A percentile compares a stretch with the other conserved stretches of the same genome.
Evolutionary conservation across 2,329 filamentous ascomycete species (phyloP).

Genomic region (Apiospora saccharicola): DNA sequence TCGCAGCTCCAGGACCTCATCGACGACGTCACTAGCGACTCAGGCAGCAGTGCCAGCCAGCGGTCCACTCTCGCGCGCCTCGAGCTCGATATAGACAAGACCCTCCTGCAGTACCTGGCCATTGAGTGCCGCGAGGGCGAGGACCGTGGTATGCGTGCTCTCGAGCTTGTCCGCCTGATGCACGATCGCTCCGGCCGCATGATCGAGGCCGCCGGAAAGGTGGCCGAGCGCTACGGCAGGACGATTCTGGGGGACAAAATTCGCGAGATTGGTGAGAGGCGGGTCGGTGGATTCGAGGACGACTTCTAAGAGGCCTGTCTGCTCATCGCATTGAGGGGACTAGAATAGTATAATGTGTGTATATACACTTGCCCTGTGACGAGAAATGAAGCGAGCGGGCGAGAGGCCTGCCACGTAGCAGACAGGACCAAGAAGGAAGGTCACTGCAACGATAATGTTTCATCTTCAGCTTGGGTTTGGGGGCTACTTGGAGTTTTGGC

Average conservation of each 20-base stretch:
- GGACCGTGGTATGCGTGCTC: constrained; percentile 90
- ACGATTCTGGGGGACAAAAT: constrained; percentile 90
- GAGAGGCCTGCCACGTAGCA: constrained; percentile 7
- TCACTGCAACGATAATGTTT: constrained; percentile 17
- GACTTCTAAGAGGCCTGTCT: constrained; percentile 43
- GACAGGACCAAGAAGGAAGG: not conserved
- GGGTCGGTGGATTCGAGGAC: constrained; percentile 61
- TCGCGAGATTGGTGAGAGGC: constrained; percentile 78
- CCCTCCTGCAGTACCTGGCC: constrained; percentile 85
- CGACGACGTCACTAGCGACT: constrained; percentile 68
- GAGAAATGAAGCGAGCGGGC: not conserved
- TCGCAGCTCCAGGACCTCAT: constrained; percentile 80
- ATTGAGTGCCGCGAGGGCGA: constrained; percentile 92
- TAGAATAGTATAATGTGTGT: not conserved
- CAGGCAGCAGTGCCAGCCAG: constrained; percentile 56
- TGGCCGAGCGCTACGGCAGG: constrained; percentile 85
- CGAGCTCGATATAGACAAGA: constrained; percentile 89
- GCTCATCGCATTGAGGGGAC: not conserved
- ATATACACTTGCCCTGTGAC: not conserved
- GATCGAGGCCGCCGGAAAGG: constrained; percentile 88
- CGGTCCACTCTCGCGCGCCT: constrained; percentile 72
- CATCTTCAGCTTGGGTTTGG: constrained; percentile 1
- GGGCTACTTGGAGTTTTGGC: constrained; percentile 16
- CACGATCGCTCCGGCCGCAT: constrained; percentile 85
- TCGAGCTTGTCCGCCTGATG: constrained; percentile 90